phyloP scores from a whole-genome alignment of 805 yeast species.

The Komagataella ulmi region DNA sequence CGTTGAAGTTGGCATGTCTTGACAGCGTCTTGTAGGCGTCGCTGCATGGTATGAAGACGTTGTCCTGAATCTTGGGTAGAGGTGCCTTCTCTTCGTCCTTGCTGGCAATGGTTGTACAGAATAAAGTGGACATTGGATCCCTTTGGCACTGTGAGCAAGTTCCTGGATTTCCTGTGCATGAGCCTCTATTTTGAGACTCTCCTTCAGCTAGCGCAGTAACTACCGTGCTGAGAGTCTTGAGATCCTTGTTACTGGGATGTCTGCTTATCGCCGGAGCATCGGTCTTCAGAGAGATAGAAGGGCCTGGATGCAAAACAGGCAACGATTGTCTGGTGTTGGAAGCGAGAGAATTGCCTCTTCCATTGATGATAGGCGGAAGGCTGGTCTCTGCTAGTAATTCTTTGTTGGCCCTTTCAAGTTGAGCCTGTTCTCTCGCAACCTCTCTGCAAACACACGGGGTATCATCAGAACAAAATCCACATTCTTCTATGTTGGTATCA shows the following conservation, averaged over 20 bases:
- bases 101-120: constrained; percentile 76
- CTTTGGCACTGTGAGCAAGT: constrained; percentile 70
- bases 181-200: constrained; percentile 16
- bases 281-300: constrained; percentile 32
- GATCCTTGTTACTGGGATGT: constrained; percentile 5
- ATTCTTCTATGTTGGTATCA: constrained; percentile 49
- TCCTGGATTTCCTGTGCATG: constrained; percentile 83
- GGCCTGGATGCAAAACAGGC: constrained; percentile 56
- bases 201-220: constrained; percentile 3
- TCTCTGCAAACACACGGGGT: constrained; percentile 90
- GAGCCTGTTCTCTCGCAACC: constrained; percentile 35
- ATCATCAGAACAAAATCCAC: constrained; percentile 90
- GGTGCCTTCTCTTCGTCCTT: constrained; percentile 15
- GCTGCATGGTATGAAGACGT: constrained; percentile 62
- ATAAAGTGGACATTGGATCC: constrained; percentile 81
- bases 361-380: constrained; percentile 6
- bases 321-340: constrained; percentile 23
- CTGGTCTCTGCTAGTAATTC: constrained; percentile 4
- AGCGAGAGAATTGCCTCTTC: not conserved
- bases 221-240: not conserved
- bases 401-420: constrained; percentile 8
- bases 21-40: constrained; percentile 84
- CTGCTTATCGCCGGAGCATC: constrained; percentile 3
- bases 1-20: constrained; percentile 63
- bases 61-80: constrained; percentile 5